phyloP scores from a whole-genome alignment of 495 filamentous ascomycete species.

The Aspergillus bertholletiae region DNA sequence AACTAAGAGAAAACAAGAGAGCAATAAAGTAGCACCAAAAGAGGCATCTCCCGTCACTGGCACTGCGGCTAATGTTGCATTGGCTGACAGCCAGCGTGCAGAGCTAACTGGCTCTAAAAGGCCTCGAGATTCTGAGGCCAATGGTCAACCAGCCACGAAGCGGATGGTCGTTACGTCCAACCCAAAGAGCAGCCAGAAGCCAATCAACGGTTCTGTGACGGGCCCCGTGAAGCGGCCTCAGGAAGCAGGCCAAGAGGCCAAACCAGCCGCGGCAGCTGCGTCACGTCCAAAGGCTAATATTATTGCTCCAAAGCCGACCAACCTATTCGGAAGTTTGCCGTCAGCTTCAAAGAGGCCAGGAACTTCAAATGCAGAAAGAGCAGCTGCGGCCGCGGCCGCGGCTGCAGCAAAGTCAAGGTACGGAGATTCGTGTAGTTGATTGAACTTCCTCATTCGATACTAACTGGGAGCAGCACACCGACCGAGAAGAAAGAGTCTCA shows the following conservation, averaged over 20 bases:
- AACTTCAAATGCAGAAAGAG: conserved; percentile 51
- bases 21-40: conserved; percentile 28
- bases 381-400: conserved; percentile 43
- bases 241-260: conserved; percentile 27
- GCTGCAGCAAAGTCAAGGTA: conserved; percentile 41
- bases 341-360: conserved; percentile 61
- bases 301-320: conserved; percentile 53
- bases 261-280: conserved; percentile 25
- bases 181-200: conserved; percentile 24
- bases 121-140: conserved; percentile 38
- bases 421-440: background rate
- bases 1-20: conserved; percentile 46
- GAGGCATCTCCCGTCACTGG: conserved; percentile 31
- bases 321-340: conserved; percentile 54
- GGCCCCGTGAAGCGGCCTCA: conserved; percentile 20
- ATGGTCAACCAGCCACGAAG: conserved; percentile 36
- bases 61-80: conserved; percentile 20
- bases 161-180: conserved; percentile 35
- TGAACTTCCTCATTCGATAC: background rate
- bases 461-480: conserved; percentile 24
- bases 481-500: conserved; percentile 41
- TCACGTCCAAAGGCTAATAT: conserved; percentile 47
- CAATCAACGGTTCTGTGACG: conserved; percentile 13
- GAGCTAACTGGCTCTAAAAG: conserved; percentile 46
- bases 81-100: conserved; percentile 17